Conservation (phyloP, 1,139 yeast genomes). For the Magnusiomyces magnusii region DNA sequence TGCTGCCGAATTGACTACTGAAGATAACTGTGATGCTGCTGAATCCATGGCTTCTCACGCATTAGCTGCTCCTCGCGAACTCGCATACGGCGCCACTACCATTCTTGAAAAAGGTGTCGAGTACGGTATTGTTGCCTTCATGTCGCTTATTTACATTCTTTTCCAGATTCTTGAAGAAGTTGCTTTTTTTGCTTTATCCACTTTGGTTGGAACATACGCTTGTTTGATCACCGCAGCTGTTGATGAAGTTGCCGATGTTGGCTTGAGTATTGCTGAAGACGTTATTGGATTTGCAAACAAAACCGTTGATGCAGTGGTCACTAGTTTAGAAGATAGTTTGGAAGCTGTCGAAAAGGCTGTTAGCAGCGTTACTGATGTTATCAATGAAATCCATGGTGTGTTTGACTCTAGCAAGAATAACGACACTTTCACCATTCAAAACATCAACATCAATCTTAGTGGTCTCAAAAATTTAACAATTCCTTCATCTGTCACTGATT, state of each 20-base stretch:
- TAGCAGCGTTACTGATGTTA: conserved; percentile 35
- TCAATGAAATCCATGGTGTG: conserved; percentile 43
- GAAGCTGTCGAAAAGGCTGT: conserved; percentile 45
- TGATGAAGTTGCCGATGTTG: conserved; percentile 64
- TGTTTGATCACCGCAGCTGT: conserved; percentile 72
- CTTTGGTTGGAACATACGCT: conserved; percentile 77
- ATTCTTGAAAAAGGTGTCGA: conserved; percentile 43
- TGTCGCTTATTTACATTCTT: conserved; percentile 37
- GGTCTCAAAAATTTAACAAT: conserved; percentile 55
- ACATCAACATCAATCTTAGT: conserved; percentile 46
- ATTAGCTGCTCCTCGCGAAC: conserved; percentile 48
- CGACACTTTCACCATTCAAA: conserved; percentile 22
- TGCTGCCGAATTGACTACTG: conserved; percentile 24
- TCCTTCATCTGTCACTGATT: conserved; percentile 50
- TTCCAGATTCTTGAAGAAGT: conserved; percentile 53
- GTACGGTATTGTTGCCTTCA: conserved; percentile 41
- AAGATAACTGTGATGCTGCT: conserved; percentile 39
- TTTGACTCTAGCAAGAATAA: conserved; percentile 43
- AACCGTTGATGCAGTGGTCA: conserved; percentile 44
- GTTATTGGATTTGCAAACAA: conserved; percentile 53
- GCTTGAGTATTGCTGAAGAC: conserved; percentile 62
- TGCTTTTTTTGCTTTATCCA: conserved; percentile 56
- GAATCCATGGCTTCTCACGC: conserved; percentile 41
- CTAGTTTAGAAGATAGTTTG: conserved; percentile 49
- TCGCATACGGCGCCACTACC: conserved; percentile 47